Conservation (phyloP, 345 rosid species). For the Ceriops zippeliana region DNA sequence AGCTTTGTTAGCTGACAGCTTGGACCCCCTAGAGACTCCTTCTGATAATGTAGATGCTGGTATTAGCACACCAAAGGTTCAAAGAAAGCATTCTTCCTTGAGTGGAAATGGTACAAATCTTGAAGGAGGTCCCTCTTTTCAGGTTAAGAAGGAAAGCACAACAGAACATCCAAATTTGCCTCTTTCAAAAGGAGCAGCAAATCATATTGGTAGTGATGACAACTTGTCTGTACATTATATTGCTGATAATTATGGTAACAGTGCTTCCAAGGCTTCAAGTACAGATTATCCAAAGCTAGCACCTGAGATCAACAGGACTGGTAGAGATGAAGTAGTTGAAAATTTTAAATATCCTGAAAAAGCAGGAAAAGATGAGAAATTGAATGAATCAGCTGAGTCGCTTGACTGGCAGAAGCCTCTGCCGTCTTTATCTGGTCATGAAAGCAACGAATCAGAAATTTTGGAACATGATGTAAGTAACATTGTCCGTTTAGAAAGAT, state of each 20-base stretch:
- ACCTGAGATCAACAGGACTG: conserved; percentile 28
- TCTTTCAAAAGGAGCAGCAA: conserved; percentile 11
- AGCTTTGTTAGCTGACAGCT: conserved; percentile 32
- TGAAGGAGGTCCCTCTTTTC: conserved; percentile 2
- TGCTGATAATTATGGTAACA: conserved; percentile 10
- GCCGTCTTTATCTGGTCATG: conserved; percentile 51
- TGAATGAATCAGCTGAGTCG: conserved; percentile 30
- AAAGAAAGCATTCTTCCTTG: conserved; percentile 13
- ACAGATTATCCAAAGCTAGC: conserved; percentile 34
- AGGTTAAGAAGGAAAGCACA: conserved; percentile 1
- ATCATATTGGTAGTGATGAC: background rate
- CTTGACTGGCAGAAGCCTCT: conserved; percentile 37
- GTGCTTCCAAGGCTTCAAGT: conserved; percentile 15
- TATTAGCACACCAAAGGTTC: conserved; percentile 22
- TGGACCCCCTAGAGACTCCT: conserved; percentile 32
- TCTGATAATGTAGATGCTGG: conserved; percentile 26
- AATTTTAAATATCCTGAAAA: conserved; percentile 27
- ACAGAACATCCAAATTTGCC: background rate
- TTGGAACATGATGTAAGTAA: conserved; percentile 87
- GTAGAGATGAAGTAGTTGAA: conserved; percentile 28
- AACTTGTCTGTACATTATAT: background rate
- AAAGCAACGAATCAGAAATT: conserved; percentile 70
- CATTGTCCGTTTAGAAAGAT: background rate
- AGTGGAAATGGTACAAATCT: conserved; percentile 8
- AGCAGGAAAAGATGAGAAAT: conserved; percentile 39